A percentile compares a stretch with the other conserved stretches of the same genome.
These are phyloP conservation scores for Trichoderma cornu-damae DNA, from an alignment of 2,329 filamentous ascomycete genomes.

Conservation along the genomic window DNA sequence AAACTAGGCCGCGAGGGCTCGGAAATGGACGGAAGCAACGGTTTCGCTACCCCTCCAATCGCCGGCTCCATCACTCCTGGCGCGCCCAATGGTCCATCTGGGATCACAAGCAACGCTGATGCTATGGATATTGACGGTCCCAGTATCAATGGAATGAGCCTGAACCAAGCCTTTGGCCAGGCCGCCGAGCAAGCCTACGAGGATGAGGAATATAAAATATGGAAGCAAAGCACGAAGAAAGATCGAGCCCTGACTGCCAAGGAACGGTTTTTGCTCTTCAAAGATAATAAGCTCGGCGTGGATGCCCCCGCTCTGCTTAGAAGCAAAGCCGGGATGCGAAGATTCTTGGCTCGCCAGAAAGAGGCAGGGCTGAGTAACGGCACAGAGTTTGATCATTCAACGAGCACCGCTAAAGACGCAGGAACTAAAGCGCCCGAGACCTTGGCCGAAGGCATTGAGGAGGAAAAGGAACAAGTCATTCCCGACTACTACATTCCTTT, in stretches of 20 bases:
- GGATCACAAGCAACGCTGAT: constrained; percentile 69
- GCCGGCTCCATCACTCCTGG: constrained; percentile 77
- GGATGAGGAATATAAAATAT: constrained; percentile 94
- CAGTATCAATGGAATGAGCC: constrained; percentile 59
- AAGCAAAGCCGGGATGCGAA: constrained; percentile 81
- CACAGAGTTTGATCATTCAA: constrained; percentile 34
- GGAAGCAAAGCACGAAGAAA: constrained; percentile 98
- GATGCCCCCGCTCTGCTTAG: constrained; percentile 85
- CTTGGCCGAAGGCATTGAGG: constrained; percentile 90
- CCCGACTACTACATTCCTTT: constrained; percentile 94
- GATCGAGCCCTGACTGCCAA: constrained; percentile 82
- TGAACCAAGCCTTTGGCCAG: constrained; percentile 60
- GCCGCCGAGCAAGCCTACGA: constrained; percentile 72
- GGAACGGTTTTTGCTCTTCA: constrained; percentile 81
- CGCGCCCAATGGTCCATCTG: constrained; percentile 61
- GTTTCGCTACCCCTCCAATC: constrained; percentile 75
- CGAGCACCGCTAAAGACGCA: constrained; percentile 42
- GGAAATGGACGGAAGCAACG: constrained; percentile 79
- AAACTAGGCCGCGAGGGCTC: constrained; percentile 64
- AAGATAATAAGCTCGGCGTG: constrained; percentile 72
- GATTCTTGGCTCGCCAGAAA: constrained; percentile 75
- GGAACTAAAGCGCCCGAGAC: constrained; percentile 59
- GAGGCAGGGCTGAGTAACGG: constrained; percentile 51
- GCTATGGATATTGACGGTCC: constrained; percentile 82
- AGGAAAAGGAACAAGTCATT: constrained; percentile 74